A percentile compares a stretch with the other conserved stretches of the same genome.
phyloP scores from a whole-genome alignment of 495 filamentous ascomycete species.

The Penicillium ochrochloron region DNA sequence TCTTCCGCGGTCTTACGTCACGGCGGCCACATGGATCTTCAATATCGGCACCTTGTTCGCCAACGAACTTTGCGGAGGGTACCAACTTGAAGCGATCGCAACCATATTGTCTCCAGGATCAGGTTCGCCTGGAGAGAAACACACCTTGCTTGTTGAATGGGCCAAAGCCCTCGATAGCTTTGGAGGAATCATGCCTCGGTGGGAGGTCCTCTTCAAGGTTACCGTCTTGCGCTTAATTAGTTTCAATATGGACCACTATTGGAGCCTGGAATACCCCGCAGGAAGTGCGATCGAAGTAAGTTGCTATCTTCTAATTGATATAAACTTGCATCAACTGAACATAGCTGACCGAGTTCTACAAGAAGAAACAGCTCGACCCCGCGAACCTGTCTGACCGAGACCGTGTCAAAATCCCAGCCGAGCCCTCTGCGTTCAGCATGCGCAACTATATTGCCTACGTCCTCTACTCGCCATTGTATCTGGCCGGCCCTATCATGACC shows the following conservation, averaged over 20 bases:
- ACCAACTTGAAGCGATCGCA: constrained; percentile 68
- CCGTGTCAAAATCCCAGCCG: constrained; percentile 75
- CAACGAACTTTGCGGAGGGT: constrained; percentile 84
- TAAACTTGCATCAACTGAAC: constrained; percentile 6
- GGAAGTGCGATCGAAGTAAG: constrained; percentile 84
- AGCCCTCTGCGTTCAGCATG: constrained; percentile 65
- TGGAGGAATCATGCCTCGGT: constrained; percentile 81
- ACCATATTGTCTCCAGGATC: constrained; percentile 49
- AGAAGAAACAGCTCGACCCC: constrained; percentile 98
- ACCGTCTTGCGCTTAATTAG: constrained; percentile 92
- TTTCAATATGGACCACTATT: constrained; percentile 97
- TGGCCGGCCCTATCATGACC: constrained; percentile 90
- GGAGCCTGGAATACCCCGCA: constrained; percentile 72
- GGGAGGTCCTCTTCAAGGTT: constrained; percentile 97
- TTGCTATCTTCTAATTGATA: constrained; percentile 6
- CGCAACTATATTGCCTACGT: constrained; percentile 90
- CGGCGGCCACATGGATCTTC: constrained; percentile 87
- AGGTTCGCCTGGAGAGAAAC: constrained; percentile 31
- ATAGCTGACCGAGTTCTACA: constrained; percentile 64
- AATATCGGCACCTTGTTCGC: constrained; percentile 85
- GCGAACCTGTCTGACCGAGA: constrained; percentile 84
- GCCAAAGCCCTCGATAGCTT: constrained; percentile 72
- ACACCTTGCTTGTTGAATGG: constrained; percentile 54
- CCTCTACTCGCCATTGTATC: constrained; percentile 90
- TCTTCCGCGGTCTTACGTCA: constrained; percentile 69